Percentiles rank a stretch among this genome's conserved stretches.
phyloP scores from a whole-genome alignment of 257 asterid species.

The Marsdenia floribunda region DNA sequence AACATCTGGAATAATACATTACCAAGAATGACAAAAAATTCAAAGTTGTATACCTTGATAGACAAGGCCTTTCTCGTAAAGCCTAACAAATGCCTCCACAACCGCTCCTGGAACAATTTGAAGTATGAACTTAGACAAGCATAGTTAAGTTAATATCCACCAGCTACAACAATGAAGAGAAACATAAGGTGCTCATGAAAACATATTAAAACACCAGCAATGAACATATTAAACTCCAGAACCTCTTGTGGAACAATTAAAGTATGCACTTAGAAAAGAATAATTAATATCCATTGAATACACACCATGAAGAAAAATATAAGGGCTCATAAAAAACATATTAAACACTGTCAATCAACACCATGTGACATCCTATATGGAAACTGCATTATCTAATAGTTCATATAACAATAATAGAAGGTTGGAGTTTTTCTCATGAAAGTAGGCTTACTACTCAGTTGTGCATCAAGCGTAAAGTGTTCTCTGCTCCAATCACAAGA shows the following conservation, averaged over 20 bases:
- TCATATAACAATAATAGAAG: constrained; percentile 31
- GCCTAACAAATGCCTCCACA: constrained; percentile 88
- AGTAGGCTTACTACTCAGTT: constrained; percentile 92
- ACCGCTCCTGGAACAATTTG: constrained; percentile 72
- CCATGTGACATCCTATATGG: constrained; percentile 14
- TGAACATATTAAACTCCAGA: constrained; percentile 31
- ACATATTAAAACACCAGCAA: neutral
- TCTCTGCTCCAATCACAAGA: constrained; percentile 99
- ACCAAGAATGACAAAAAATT: neutral
- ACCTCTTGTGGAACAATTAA: constrained; percentile 70
- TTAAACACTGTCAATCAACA: neutral
- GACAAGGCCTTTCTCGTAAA: constrained; percentile 91
- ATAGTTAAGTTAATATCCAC: neutral
- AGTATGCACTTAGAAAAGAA: constrained; percentile 11
- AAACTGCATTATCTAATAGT: neutral
- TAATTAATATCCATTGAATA: neutral
- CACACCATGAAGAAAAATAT: neutral
- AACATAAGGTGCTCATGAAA: neutral
- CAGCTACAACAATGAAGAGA: neutral
- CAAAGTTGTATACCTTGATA: constrained; percentile 64
- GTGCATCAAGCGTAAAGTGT: constrained; percentile 83
- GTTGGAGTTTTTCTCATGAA: constrained; percentile 38
- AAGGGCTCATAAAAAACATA: neutral
- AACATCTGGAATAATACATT: neutral
- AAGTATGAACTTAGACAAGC: constrained; percentile 13